phyloP scores from a whole-genome alignment of 345 rosid species.

The Leavenworthia alabamica region DNA sequence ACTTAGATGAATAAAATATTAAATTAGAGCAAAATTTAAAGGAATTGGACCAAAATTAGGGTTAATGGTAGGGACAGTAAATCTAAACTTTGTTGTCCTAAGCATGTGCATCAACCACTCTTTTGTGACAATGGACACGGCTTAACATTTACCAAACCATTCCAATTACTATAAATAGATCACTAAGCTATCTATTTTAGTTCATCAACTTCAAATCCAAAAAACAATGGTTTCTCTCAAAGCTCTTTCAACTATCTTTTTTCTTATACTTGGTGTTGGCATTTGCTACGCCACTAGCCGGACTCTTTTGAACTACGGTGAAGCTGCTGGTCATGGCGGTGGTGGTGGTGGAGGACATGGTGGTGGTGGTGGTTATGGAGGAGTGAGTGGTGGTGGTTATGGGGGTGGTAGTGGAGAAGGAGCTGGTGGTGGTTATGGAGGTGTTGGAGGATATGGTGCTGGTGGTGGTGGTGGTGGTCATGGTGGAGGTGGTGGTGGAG shows the following conservation, averaged over 20 bases:
- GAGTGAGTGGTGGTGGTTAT: constrained; percentile 28
- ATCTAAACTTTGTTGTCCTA: constrained; percentile 20
- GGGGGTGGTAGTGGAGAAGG: constrained; percentile 34
- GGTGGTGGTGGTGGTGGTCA: constrained; percentile 30
- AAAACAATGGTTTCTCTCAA: constrained; percentile 32
- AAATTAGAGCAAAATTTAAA: background rate
- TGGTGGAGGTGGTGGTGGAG: constrained; percentile 39
- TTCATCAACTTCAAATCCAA: constrained; percentile 17
- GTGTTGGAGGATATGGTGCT: constrained; percentile 25
- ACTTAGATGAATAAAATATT: background rate
- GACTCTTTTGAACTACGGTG: constrained; percentile 21
- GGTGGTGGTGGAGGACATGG: constrained; percentile 35
- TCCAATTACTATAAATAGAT: constrained; percentile 28
- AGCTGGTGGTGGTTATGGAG: constrained; percentile 31
- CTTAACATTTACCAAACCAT: constrained; percentile 12
- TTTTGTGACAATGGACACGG: background rate
- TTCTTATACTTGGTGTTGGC: constrained; percentile 28
- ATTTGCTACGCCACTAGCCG: constrained; percentile 38
- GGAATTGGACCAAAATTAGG: background rate
- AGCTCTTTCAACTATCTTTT: constrained; percentile 27
- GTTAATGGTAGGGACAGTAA: constrained; percentile 27
- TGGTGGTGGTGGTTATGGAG: constrained; percentile 31
- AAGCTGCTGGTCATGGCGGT: constrained; percentile 17
- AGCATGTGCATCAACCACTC: constrained; percentile 16
- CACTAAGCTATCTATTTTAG: constrained; percentile 8